phyloP scores from a whole-genome alignment of 331 rosid genomes.

The Prunus yedoensis region DNA sequence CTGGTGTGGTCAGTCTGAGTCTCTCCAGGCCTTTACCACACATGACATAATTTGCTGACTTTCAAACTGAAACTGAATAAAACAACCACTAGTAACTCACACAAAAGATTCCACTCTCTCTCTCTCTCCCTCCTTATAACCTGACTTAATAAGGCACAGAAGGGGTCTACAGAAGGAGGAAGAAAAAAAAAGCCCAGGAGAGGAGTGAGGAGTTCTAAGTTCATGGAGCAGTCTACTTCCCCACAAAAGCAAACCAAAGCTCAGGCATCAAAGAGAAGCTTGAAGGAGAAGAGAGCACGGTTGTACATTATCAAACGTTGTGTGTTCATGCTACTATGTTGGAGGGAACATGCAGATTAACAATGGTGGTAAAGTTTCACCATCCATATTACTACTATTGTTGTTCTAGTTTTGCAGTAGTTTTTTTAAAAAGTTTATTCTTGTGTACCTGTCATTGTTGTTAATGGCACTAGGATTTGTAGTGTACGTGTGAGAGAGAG shows the following conservation, averaged over 20 bases:
- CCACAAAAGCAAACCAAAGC: slow-evolving; percentile 33
- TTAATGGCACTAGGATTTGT: neutral
- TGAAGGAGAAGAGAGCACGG: slow-evolving; percentile 74
- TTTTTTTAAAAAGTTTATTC: neutral
- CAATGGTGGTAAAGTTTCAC: slow-evolving; percentile 37
- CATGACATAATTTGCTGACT: slow-evolving; percentile 31
- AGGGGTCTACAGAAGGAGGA: neutral
- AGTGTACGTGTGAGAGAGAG: neutral
- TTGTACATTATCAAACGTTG: slow-evolving; percentile 69
- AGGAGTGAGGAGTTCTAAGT: neutral
- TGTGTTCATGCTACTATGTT: slow-evolving; percentile 74
- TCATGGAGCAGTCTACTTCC: slow-evolving; percentile 46
- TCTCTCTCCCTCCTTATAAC: slow-evolving; percentile 3
- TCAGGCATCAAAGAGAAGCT: slow-evolving; percentile 35
- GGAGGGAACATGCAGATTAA: slow-evolving; percentile 61
- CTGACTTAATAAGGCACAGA: slow-evolving; percentile 9
- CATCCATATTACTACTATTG: slow-evolving; percentile 14
- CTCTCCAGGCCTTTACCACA: slow-evolving; percentile 15
- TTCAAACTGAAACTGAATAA: slow-evolving; percentile 31
- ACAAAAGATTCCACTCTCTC: slow-evolving; percentile 18
- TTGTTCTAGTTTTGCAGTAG: slow-evolving; percentile 3
- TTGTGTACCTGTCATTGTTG: neutral
- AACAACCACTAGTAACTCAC: slow-evolving; percentile 29
- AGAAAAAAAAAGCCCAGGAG: neutral
- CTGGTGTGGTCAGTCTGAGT: slow-evolving; percentile 23